Percentiles rank a stretch among this genome's conserved stretches.
Evolutionary conservation across 1,139 yeast species (phyloP).

Genomic region (Kurtzmaniella quercitrusa): DNA sequence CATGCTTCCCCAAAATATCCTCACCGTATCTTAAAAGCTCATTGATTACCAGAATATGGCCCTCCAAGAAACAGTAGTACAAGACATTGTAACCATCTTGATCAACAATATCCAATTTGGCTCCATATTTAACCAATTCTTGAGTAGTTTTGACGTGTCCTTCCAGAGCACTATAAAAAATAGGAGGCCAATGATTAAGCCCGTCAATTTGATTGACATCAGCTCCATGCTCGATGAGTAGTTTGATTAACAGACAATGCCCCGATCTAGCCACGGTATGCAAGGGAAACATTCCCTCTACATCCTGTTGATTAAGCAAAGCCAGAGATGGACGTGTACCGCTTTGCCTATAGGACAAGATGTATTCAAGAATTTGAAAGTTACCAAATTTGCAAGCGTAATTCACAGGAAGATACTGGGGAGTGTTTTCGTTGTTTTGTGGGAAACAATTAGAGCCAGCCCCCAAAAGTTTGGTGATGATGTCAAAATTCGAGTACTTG

Average conservation of each 20-base stretch:
- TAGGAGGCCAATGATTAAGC: slow-evolving; percentile 89
- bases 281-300: slow-evolving; percentile 83
- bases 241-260: slow-evolving; percentile 59
- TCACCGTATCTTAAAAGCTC: slow-evolving; percentile 43
- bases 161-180: slow-evolving; percentile 84
- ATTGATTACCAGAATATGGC: slow-evolving; percentile 76
- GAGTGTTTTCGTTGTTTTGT: slow-evolving; percentile 40
- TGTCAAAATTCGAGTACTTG: slow-evolving; percentile 58
- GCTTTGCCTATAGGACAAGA: slow-evolving; percentile 25
- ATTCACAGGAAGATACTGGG: slow-evolving; percentile 76
- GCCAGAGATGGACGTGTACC: slow-evolving; percentile 22
- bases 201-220: slow-evolving; percentile 78
- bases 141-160: slow-evolving; percentile 73
- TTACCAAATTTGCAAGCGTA: slow-evolving; percentile 89
- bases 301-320: slow-evolving; percentile 55
- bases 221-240: slow-evolving; percentile 70
- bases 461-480: slow-evolving; percentile 38
- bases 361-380: slow-evolving; percentile 60
- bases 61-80: slow-evolving; percentile 92
- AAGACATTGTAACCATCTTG: slow-evolving; percentile 80
- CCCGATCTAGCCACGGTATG: slow-evolving; percentile 90
- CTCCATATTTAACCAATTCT: slow-evolving; percentile 69
- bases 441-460: slow-evolving; percentile 60
- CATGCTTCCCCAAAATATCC: slow-evolving; percentile 16
- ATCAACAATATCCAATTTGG: slow-evolving; percentile 69